Base-by-base conservation (phyloP, 73 alveolate species). In the Uronychia binucleata region DNA sequence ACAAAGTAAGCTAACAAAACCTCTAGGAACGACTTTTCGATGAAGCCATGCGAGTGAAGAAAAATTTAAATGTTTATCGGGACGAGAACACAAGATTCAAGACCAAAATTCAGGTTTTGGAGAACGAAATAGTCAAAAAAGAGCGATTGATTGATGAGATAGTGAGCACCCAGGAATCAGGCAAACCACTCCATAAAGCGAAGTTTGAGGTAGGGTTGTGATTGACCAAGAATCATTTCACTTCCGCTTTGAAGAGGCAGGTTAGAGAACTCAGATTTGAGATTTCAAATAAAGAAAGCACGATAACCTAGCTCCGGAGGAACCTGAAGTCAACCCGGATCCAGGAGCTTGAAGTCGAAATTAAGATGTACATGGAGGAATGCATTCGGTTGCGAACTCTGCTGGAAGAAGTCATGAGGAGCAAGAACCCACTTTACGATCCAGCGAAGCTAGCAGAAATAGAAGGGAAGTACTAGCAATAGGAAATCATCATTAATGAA, bases 321-420 rank as follows among this genome's bases (percentile, higher is more conserved):
- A 77, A 82, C 58, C 75, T 85, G 57, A 92, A 90, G 77, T 75
- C 82, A 34, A 92, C 97, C 26, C 88, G 86, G 81, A 79, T 76
- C 27, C 78, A 59, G 11, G 97, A 92, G 59, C 33, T 88, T 25
- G 97, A 92, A 33, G 86, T 84, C 32, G 97, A 92, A 74, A 74
- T 84, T 34, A 89, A 88, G 78, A 34, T 79, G 75, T 92, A 88
- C 77, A 58, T 90, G n/a, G 97, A 92, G 35, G 97, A 92, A 59
- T 86, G 94, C 86, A 57, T 84, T 26, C 33, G 97, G 74, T 85
- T 92, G 34, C 58, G 91, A 57, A 76, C 67, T 26, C 29, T 83
- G 74, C 88, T 89, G 5, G 94, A 92, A 32, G 95, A 92, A 74
- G 93, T 88, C 13, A 77, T 88, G 0, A 88, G 60, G 59, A 75